These are phyloP conservation scores for Torulaspora quercuum DNA, from an alignment of 805 yeast species.

Conservation along the genomic window DNA sequence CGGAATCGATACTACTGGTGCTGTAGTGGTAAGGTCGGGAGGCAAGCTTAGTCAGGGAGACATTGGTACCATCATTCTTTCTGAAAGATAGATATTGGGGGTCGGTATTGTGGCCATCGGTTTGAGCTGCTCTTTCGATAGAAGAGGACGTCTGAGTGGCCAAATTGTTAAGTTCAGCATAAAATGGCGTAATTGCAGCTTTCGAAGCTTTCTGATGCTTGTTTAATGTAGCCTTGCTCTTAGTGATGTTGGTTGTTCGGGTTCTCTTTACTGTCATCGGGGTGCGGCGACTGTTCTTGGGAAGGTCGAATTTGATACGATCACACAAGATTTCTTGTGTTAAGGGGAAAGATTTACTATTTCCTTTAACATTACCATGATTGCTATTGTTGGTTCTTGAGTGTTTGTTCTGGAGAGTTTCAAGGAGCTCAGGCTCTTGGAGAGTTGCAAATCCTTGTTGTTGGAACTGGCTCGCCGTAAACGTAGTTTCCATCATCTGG, in stretches of 20 bases:
- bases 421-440: constrained; percentile 2
- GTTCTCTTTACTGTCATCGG: constrained; percentile 4
- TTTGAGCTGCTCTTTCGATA: not conserved
- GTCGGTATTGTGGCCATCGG: not conserved
- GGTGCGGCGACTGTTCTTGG: constrained; percentile 3
- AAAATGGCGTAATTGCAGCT: not conserved
- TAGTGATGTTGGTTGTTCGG: constrained; percentile 1
- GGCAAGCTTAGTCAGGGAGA: not conserved
- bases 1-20: not conserved
- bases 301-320: constrained; percentile 7
- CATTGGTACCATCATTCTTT: not conserved
- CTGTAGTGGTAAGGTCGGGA: not conserved
- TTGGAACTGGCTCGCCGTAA: constrained; percentile 3
- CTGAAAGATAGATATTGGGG: not conserved
- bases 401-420: constrained; percentile 5
- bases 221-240: not conserved
- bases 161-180: not conserved
- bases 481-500: constrained; percentile 6
- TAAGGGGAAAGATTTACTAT: constrained; percentile 4
- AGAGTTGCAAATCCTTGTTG: constrained; percentile 4
- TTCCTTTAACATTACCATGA: constrained; percentile 3
- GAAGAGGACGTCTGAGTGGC: not conserved
- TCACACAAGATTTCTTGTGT: constrained; percentile 7
- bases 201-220: not conserved
- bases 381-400: constrained; percentile 2